Evolutionary conservation across 1,139 yeast species (phyloP), one percentile per base, ranked within the genome.

Genomic region (Yamadazyma diospyri): DNA sequence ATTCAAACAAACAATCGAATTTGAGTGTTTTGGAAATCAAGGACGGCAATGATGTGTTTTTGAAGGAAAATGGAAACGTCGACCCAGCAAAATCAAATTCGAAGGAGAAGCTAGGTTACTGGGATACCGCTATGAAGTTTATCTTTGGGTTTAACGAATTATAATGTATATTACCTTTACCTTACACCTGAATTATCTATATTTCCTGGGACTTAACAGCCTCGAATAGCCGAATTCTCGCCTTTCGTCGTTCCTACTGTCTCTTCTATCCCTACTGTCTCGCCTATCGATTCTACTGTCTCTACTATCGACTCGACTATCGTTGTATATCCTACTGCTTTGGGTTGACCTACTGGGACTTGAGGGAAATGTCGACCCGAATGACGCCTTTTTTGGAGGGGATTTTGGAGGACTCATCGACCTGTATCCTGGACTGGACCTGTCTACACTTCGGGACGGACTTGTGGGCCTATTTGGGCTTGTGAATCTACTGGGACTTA

Each of bases 111-210:
- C 48, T 65, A 39, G 67, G 72, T 1, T 35, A 64, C 12, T 35
- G 58, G 36, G 69, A 66, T 13, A 52, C 59, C 10, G 43, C 63
- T 11, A 47, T 65, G 26, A 64, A 58, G 43, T 65, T 56, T 41
- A 50, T 69, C 20, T 69, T 69, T 51, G 75, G 75, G 7, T 68
- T 68, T 45, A 64, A 68, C 47, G 74, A 69, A 40, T 56, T 66
- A 42, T 36, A 32, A 64, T 54, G 48, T 32, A 32, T 32, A 32
- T 32, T 25, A 26, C 17, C 23, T 27, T 11, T 8, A 11, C 7
- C 5, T 5, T 5, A 23, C 7, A 11, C n/a, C 6, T 14, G 15
- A 16, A 4, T 26, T 28, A 27, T 9, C 30, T 17, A 18, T 20
- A 20, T 27, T 19, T 19, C 20, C 25, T 29, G 3, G 29, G 29